These are phyloP conservation scores for Pezicula neosporulosa DNA, from an alignment of 2,329 filamentous ascomycete genomes.

Conservation along the genomic window DNA sequence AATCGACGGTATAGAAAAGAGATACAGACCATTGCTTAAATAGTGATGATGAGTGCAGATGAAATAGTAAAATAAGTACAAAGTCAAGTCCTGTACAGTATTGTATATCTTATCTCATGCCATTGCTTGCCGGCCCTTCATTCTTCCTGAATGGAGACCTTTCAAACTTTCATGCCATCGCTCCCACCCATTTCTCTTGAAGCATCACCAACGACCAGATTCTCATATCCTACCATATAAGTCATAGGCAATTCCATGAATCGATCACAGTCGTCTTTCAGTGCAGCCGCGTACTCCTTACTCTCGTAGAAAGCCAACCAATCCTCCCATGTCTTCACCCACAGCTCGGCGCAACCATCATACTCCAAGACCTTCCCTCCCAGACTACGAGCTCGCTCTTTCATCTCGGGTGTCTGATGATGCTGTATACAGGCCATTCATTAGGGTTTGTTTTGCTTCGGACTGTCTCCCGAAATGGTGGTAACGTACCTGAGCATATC, in stretches of 20 bases:
- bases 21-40: too few relatives aligned
- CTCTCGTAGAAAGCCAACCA: slow-evolving; percentile 7
- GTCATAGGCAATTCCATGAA: slow-evolving; percentile 7
- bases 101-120: too few relatives aligned
- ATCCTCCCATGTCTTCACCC: slow-evolving; percentile 7
- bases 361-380: slow-evolving; percentile 5
- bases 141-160: too few relatives aligned
- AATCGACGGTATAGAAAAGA: too few relatives aligned
- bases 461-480: background rate
- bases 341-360: slow-evolving; percentile 8
- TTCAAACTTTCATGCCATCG: slow-evolving; percentile 28
- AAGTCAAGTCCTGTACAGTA: too few relatives aligned
- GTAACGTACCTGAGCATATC: slow-evolving; percentile 6
- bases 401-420: slow-evolving; percentile 2
- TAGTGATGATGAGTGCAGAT: too few relatives aligned
- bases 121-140: too few relatives aligned
- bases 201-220: slow-evolving; percentile 4
- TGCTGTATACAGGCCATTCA: background rate
- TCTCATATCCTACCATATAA: slow-evolving; percentile 5
- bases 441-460: background rate
- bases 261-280: slow-evolving; percentile 3
- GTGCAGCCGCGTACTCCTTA: slow-evolving; percentile 3
- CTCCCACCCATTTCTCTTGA: slow-evolving; percentile 1
- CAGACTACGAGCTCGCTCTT: background rate
- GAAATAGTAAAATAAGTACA: too few relatives aligned